These are phyloP conservation scores for Ceratocystis huliohia DNA, from an alignment of 2,329 filamentous ascomycete genomes.

Conservation along the genomic window DNA sequence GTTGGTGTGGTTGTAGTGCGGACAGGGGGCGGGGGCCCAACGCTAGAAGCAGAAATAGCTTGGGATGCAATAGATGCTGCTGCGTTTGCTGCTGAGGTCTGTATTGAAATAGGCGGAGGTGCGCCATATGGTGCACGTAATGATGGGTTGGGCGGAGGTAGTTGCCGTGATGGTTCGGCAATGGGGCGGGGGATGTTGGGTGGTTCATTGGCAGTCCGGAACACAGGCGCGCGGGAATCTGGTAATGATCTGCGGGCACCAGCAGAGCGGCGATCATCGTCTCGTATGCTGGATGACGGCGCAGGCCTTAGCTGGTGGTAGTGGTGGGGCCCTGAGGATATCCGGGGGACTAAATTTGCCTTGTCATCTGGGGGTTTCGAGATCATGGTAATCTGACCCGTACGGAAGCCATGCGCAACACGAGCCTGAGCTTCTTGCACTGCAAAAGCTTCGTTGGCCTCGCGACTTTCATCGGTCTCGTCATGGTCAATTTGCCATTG, in stretches of 20 bases:
- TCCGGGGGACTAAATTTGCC: slow-evolving; percentile 16
- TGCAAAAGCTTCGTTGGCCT: slow-evolving; percentile 40
- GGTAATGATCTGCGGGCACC: slow-evolving; percentile 15
- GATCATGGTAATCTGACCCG: slow-evolving; percentile 23
- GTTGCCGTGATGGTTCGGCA: slow-evolving; percentile 6
- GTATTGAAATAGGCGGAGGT: background rate
- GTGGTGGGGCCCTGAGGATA: slow-evolving; percentile 18
- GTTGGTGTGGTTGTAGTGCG: background rate
- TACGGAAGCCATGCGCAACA: slow-evolving; percentile 27
- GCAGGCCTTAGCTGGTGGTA: slow-evolving; percentile 20
- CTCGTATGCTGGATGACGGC: background rate
- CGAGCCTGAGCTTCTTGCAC: slow-evolving; percentile 39
- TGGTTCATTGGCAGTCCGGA: slow-evolving; percentile 15
- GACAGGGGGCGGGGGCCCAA: slow-evolving; percentile 6
- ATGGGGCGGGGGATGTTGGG: background rate
- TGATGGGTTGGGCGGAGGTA: background rate
- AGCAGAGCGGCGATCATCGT: background rate
- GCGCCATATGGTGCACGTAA: background rate
- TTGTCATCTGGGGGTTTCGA: slow-evolving; percentile 23
- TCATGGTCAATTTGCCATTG: slow-evolving; percentile 45
- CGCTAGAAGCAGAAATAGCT: background rate
- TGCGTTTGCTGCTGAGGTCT: background rate
- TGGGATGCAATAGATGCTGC: background rate
- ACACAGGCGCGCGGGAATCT: slow-evolving; percentile 12
- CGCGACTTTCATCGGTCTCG: slow-evolving; percentile 37